Conservation (phyloP, 208 protist species). For the Strigomonas culicis region DNA sequence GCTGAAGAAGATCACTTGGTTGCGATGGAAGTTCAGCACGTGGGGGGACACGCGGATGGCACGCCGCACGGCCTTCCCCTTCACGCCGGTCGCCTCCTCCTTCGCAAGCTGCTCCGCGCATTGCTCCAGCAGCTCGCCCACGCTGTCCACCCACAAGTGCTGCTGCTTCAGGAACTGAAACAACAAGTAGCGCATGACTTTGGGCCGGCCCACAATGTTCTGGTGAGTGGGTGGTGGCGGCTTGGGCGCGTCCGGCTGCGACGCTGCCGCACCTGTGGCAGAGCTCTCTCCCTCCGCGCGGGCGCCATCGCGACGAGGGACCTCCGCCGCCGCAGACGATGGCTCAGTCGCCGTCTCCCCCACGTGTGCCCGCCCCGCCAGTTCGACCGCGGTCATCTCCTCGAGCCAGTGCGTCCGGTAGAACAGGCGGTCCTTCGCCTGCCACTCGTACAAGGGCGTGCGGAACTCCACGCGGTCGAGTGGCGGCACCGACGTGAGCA, state of each 20-base stretch:
- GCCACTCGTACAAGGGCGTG: too few relatives aligned
- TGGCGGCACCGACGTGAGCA: too few relatives aligned
- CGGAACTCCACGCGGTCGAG: too few relatives aligned
- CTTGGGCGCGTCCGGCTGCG: background rate
- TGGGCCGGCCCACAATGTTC: constrained; percentile 35
- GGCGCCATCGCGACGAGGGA: too few relatives aligned
- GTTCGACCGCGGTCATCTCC: too few relatives aligned
- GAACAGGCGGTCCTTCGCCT: too few relatives aligned
- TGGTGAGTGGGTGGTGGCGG: constrained; percentile 19
- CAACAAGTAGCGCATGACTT: constrained; percentile 37
- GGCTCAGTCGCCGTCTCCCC: too few relatives aligned
- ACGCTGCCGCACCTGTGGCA: background rate
- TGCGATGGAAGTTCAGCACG: background rate
- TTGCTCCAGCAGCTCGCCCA: constrained; percentile 29
- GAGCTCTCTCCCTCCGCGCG: background rate
- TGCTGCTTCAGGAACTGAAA: constrained; percentile 20
- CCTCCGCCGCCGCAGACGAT: too few relatives aligned
- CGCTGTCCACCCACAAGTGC: constrained; percentile 29
- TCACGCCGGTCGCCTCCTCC: background rate
- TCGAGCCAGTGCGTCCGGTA: too few relatives aligned
- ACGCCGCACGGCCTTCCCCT: background rate
- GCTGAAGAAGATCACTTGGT: background rate
- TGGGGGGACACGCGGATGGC: background rate
- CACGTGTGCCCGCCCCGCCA: too few relatives aligned
- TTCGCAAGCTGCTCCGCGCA: constrained; percentile 9